These are phyloP conservation scores for Apiospora rasikravindrae DNA, from an alignment of 2,329 filamentous ascomycete genomes.

Conservation along the genomic window DNA sequence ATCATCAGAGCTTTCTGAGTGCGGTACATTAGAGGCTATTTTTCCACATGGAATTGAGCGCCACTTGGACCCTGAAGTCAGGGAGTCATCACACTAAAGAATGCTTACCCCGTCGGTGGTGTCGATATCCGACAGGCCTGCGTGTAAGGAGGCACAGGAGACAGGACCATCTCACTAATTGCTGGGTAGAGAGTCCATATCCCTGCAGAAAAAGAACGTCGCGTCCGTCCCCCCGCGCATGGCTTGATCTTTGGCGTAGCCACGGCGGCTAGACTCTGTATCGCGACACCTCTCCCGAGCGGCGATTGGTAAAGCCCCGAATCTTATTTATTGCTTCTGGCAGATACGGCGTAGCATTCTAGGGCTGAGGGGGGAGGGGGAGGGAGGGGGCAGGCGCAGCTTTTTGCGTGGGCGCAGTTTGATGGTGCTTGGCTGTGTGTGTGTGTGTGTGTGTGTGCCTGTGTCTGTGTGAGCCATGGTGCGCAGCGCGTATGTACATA, in stretches of 20 bases:
- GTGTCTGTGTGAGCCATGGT: not conserved
- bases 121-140: not conserved
- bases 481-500: not conserved
- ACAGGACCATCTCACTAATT: not conserved
- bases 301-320: not conserved
- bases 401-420: not conserved
- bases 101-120: not conserved
- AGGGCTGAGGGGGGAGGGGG: not conserved
- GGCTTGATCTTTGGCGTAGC: not conserved
- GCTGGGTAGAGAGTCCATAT: not conserved
- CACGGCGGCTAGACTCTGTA: not conserved
- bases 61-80: not conserved
- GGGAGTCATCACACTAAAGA: not conserved
- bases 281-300: not conserved
- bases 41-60: not conserved
- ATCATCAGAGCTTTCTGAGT: not conserved
- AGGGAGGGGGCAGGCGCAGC: not conserved
- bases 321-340: not conserved
- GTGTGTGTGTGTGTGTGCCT: not conserved
- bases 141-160: not conserved
- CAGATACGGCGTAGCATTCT: not conserved
- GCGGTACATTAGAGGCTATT: not conserved
- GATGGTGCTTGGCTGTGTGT: not conserved
- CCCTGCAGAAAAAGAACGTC: not conserved
- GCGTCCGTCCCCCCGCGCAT: not conserved